Conservation (phyloP, 1,284 basidiomycete species). For the Paramarasmius palmivorus region DNA sequence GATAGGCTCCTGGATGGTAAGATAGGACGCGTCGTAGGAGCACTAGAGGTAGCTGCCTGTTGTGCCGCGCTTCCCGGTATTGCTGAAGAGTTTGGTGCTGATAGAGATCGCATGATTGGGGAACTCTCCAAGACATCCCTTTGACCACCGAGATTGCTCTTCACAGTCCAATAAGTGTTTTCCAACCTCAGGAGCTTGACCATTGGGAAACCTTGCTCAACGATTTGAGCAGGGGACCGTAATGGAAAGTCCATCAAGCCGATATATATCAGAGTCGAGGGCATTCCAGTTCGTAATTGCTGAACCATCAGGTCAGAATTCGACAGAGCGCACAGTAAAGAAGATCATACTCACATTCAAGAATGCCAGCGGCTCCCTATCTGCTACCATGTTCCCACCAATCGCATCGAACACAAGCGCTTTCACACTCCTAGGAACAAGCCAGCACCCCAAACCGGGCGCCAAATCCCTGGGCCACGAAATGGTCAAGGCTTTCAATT, state of each 20-base stretch:
- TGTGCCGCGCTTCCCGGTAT: too few relatives aligned
- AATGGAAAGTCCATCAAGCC: slow-evolving; percentile 49
- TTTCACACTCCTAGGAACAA: slow-evolving; percentile 58
- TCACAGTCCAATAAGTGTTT: slow-evolving; percentile 55
- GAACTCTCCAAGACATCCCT: slow-evolving; percentile 9
- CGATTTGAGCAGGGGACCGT: slow-evolving; percentile 42
- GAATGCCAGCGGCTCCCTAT: slow-evolving; percentile 37
- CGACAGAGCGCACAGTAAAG: neutral
- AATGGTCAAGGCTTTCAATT: slow-evolving; percentile 53
- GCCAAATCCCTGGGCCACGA: slow-evolving; percentile 65
- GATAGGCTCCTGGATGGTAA: neutral
- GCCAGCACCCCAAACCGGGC: slow-evolving; percentile 64
- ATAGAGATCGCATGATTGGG: neutral
- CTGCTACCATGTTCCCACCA: slow-evolving; percentile 22
- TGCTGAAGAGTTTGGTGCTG: too few relatives aligned
- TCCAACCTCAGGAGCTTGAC: slow-evolving; percentile 56
- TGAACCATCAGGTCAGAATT: slow-evolving; percentile 22
- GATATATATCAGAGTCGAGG: slow-evolving; percentile 53
- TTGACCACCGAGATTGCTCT: slow-evolving; percentile 15
- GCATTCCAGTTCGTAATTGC: slow-evolving; percentile 64
- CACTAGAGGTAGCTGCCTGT: neutral
- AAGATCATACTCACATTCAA: slow-evolving; percentile 29
- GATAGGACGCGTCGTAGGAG: neutral
- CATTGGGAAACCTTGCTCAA: slow-evolving; percentile 61
- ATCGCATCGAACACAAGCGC: slow-evolving; percentile 52